Base-by-base conservation (phyloP, 257 asterid species). In the Echites panduratus region DNA sequence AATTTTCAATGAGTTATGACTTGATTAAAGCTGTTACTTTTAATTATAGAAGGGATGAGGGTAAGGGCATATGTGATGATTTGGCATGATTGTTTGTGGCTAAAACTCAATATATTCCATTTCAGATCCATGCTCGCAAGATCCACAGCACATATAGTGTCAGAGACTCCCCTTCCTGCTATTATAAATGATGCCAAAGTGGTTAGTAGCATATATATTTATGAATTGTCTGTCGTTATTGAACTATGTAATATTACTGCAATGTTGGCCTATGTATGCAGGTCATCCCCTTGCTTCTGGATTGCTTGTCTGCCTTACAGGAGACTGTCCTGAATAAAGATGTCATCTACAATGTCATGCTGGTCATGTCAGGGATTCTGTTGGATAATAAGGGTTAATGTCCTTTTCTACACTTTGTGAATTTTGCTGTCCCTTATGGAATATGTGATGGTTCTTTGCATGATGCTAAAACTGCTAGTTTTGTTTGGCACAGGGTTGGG, bases 301-400 rank as follows among this genome's bases (percentile, higher is more conserved):
- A 90, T 70, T 86, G 96, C 81, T 79, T 90, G 80, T 84, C 88
- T 57, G 52, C 79, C 70, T 82, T 91, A 87, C 79, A 82, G 71
- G 81, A 76, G 80, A 89, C 87, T 79, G 76, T 66, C n/a, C 63
- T 44, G 68, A 79, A 89, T 81, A 89, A 88, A 80, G 95, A 90
- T 67, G 81, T 89, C 73, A 75, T 85, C 81, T 89, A 88, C 83
- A 87, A 73, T 68, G 70, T 89, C 76, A 78, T 95, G 62, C 87
- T 95, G 65, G 85, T 90, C 81, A 68, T 92, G 53, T 92, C 98
- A 50, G 97, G 93, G 77, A 82, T 92, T 79, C 79, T 95, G 87
- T 70, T 80, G 50, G 91, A 90, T 68, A 85, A 85, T 82, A 92
- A 79, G 72, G 98, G 98, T 94, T 78, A 85, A 92, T 40, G 14